phyloP scores from a whole-genome alignment of 169 alveolate species.

The Plasmodium gaboni region DNA sequence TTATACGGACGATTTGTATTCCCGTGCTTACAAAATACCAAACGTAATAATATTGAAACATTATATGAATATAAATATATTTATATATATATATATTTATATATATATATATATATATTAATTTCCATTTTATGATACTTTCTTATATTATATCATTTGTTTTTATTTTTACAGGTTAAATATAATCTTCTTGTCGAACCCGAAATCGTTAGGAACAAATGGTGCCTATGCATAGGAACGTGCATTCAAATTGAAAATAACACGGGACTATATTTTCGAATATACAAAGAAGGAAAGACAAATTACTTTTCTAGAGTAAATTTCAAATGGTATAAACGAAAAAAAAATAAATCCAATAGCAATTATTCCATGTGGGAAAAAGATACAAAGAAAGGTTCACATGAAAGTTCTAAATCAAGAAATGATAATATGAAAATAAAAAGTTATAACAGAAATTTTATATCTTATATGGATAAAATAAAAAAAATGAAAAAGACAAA shows the following conservation, averaged over 20 bases:
- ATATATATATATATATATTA: not conserved
- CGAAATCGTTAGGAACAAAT: slow-evolving; percentile 74
- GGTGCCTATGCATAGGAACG: slow-evolving; percentile 83
- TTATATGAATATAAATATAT: not conserved
- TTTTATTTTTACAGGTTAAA: slow-evolving; percentile 46
- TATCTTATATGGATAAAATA: slow-evolving; percentile 17
- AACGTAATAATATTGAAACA: slow-evolving; percentile 21
- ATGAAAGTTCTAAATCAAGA: slow-evolving; percentile 23
- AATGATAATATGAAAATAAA: not conserved
- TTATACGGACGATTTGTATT: slow-evolving; percentile 69
- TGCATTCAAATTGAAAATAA: slow-evolving; percentile 82
- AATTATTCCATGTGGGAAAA: slow-evolving; percentile 21
- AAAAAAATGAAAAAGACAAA: slow-evolving; percentile 43
- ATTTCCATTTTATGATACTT: not conserved
- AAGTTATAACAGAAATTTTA: not conserved
- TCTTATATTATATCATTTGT: not conserved
- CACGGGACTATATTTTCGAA: slow-evolving; percentile 78
- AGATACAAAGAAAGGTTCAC: slow-evolving; percentile 1
- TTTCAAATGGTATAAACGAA: slow-evolving; percentile 59
- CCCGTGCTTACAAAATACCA: slow-evolving; percentile 66
- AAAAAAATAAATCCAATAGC: slow-evolving; percentile 1
- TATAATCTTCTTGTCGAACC: slow-evolving; percentile 82
- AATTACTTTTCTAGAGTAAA: slow-evolving; percentile 74
- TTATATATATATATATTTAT: not conserved
- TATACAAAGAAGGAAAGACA: slow-evolving; percentile 78